phyloP scores from a whole-genome alignment of 257 asterid species.

The Cordia subcordata region DNA sequence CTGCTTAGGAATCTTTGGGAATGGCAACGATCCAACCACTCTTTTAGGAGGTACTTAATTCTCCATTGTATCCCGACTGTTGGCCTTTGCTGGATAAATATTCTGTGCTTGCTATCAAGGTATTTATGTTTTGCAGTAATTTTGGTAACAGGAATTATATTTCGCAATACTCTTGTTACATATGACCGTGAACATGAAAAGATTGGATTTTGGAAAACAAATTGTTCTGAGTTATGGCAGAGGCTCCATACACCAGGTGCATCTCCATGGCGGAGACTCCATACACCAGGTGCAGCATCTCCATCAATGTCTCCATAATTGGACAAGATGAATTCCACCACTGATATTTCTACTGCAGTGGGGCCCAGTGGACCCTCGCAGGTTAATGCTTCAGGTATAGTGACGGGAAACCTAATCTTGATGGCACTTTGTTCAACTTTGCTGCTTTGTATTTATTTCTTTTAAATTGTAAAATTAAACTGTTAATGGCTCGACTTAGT shows the following conservation, averaged over 20 bases:
- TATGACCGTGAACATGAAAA: conserved; percentile 92
- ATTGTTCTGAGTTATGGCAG: conserved; percentile 93
- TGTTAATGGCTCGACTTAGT: no score
- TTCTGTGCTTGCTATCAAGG: no score
- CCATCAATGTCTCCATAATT: conserved; percentile 45
- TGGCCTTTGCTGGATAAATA: neutral
- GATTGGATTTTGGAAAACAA: conserved; percentile 96
- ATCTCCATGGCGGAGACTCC: no score
- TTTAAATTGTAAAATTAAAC: no score
- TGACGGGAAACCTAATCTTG: no score
- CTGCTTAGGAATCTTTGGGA: conserved; percentile 96
- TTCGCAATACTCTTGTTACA: conserved; percentile 92
- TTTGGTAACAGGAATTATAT: conserved; percentile 62
- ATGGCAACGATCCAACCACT: conserved; percentile 96
- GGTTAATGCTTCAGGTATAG: conserved; percentile 46
- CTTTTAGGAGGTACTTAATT: conserved; percentile 77
- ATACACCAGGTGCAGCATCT: no score
- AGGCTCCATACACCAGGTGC: conserved; percentile 55
- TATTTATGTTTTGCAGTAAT: no score
- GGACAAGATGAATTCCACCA: conserved; percentile 33
- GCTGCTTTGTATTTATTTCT: no score
- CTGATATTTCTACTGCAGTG: conserved; percentile 37
- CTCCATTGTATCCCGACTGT: neutral
- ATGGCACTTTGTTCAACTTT: no score
- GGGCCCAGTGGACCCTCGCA: conserved; percentile 55